Evolutionary conservation across 1,284 basidiomycete genomes (phyloP).

Genomic region (Fistulina hepatica): DNA sequence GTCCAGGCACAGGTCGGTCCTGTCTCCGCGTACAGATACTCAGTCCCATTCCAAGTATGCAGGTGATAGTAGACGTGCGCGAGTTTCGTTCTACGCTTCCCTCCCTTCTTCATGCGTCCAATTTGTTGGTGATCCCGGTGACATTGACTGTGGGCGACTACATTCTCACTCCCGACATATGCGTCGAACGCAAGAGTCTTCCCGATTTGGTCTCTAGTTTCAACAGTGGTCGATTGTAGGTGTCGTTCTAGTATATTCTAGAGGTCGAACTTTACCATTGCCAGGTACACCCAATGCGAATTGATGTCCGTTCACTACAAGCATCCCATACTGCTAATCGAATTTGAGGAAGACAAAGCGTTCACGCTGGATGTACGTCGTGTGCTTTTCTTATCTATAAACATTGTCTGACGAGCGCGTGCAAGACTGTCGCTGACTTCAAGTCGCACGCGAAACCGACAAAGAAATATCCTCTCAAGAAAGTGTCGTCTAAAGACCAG

Average conservation of each 20-base stretch:
- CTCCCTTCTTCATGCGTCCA: slow-evolving; percentile 79
- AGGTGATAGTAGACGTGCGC: slow-evolving; percentile 95
- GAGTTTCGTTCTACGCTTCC: slow-evolving; percentile 94
- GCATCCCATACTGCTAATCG: slow-evolving; percentile 89
- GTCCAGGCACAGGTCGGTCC: slow-evolving; percentile 59
- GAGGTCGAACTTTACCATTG: slow-evolving; percentile 1
- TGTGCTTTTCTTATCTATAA: background rate
- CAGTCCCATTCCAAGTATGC: slow-evolving; percentile 1
- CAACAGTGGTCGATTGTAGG: slow-evolving; percentile 86
- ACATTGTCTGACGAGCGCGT: background rate
- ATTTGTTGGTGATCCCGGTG: slow-evolving; percentile 75
- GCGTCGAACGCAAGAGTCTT: slow-evolving; percentile 92
- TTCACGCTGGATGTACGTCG: slow-evolving; percentile 75
- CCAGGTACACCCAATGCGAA: slow-evolving; percentile 93
- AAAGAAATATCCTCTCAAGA: slow-evolving; percentile 45
- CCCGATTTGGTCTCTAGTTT: slow-evolving; percentile 88
- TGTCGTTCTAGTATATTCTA: slow-evolving; percentile 12
- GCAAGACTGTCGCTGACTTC: slow-evolving; percentile 45
- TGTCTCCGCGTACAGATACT: slow-evolving; percentile 1
- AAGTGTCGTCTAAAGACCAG: slow-evolving; percentile 27
- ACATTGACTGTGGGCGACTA: slow-evolving; percentile 96
- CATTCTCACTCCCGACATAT: slow-evolving; percentile 90
- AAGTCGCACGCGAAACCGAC: slow-evolving; percentile 52
- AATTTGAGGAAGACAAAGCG: slow-evolving; percentile 95
- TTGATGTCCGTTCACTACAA: slow-evolving; percentile 95